Conservation (phyloP, 1,139 yeast genomes). For the Ogataea hybrid region DNA sequence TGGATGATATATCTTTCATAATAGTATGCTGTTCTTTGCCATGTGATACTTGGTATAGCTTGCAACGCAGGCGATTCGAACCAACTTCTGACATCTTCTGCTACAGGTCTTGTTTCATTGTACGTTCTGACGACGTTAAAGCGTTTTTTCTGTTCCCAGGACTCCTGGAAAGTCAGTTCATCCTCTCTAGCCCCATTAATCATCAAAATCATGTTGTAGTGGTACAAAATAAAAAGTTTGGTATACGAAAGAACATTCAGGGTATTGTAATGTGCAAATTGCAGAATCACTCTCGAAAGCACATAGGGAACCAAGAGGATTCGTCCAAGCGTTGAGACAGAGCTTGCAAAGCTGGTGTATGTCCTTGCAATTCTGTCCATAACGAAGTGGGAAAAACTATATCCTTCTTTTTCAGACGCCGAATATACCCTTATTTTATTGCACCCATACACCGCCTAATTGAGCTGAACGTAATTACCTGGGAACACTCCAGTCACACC, state of each 20-base stretch:
- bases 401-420: conserved; percentile 7
- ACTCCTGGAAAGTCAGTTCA: conserved; percentile 18
- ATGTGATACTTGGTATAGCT: conserved; percentile 19
- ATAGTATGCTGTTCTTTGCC: conserved; percentile 32
- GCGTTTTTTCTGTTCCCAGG: conserved; percentile 20
- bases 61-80: conserved; percentile 26
- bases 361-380: conserved; percentile 10
- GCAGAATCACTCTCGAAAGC: conserved; percentile 19
- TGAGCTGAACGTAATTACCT: conserved; percentile 87
- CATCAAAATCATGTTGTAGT: conserved; percentile 24
- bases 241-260: conserved; percentile 19
- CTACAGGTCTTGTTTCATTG: conserved; percentile 20
- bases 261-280: conserved; percentile 17
- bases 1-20: conserved; percentile 30
- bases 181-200: conserved; percentile 22
- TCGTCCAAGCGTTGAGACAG: conserved; percentile 22
- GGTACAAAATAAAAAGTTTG: conserved; percentile 20
- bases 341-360: background rate
- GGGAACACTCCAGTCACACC: conserved; percentile 93
- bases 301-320: conserved; percentile 23
- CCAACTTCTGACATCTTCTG: conserved; percentile 13
- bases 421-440: background rate
- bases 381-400: conserved; percentile 8
- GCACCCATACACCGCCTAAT: conserved; percentile 25
- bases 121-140: conserved; percentile 21